Evolutionary conservation across 78 protist genomes (phyloP).

Genomic region (Dictyostelium intermedium): DNA sequence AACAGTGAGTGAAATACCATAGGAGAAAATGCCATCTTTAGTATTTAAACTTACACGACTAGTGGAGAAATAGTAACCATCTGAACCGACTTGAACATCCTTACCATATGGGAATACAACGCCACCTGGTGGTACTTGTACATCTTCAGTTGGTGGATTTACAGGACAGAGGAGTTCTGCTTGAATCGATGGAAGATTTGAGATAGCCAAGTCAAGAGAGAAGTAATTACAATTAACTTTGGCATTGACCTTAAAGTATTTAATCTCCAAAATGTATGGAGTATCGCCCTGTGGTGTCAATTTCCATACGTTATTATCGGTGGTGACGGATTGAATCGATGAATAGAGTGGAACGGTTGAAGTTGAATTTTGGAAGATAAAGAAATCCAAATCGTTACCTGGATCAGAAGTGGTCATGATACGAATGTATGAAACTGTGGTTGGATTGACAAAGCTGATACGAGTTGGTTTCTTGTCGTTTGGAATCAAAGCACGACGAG

Average conservation of each 20-base stretch:
- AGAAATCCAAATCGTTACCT: slow-evolving; percentile 45
- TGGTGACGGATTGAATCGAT: neutral
- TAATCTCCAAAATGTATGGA: slow-evolving; percentile 41
- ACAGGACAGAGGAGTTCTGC: slow-evolving; percentile 40
- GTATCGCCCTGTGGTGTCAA: slow-evolving; percentile 13
- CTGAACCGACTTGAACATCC: neutral
- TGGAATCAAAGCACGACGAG: neutral
- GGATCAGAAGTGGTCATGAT: neutral
- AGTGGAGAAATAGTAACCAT: neutral
- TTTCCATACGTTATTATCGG: slow-evolving; percentile 24
- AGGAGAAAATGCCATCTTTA: neutral
- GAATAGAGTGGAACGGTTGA: neutral
- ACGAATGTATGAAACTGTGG: slow-evolving; percentile 20
- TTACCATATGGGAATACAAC: slow-evolving; percentile 3
- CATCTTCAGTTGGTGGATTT: slow-evolving; percentile 16
- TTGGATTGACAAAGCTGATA: neutral
- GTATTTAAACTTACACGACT: neutral
- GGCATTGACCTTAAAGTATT: neutral
- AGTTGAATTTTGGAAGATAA: slow-evolving; percentile 7
- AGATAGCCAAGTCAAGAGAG: slow-evolving; percentile 11
- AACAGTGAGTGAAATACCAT: slow-evolving; percentile 22
- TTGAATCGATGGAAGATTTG: neutral
- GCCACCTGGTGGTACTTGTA: slow-evolving; percentile 48
- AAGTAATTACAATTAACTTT: slow-evolving; percentile 24
- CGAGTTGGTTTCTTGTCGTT: neutral